Evolutionary conservation across 1,139 yeast species (phyloP).

Genomic region (Kodamaea fungicola): DNA sequence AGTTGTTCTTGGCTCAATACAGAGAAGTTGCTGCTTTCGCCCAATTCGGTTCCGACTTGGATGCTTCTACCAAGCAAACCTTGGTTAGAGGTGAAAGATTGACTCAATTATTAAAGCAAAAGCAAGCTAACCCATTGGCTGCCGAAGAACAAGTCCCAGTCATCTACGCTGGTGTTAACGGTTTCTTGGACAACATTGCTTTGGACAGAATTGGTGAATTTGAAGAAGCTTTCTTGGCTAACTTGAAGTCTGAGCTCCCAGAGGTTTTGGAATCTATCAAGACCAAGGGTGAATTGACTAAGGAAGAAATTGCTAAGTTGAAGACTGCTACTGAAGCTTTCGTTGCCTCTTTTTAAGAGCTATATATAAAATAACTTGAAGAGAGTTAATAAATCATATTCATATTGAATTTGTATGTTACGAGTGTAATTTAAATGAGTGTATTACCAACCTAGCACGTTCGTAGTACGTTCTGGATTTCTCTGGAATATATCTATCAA

Average conservation of each 20-base stretch:
- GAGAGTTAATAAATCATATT: conserved; percentile 3
- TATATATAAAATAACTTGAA: conserved; percentile 9
- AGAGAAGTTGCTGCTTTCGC: conserved; percentile 99
- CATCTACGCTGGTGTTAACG: conserved; percentile 99
- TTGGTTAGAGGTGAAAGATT: conserved; percentile 99
- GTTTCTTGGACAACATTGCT: conserved; percentile 89
- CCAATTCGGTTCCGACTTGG: conserved; percentile 99
- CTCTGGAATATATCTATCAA: too few species aligned
- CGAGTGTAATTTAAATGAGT: too few species aligned
- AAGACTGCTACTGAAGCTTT: conserved; percentile 90
- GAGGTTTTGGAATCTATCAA: conserved; percentile 81
- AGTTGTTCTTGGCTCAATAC: conserved; percentile 99
- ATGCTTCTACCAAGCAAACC: conserved; percentile 99
- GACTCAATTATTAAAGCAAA: conserved; percentile 97
- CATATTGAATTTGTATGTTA: too few species aligned
- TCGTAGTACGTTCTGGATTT: too few species aligned
- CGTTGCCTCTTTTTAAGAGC: conserved; percentile 71
- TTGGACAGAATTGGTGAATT: conserved; percentile 85
- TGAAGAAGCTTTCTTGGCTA: conserved; percentile 88
- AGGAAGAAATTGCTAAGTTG: conserved; percentile 83
- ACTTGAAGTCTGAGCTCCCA: conserved; percentile 86
- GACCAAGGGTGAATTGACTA: conserved; percentile 86
- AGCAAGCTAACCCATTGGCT: conserved; percentile 93
- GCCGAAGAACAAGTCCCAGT: conserved; percentile 99
- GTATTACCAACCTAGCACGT: too few species aligned